Evolutionary conservation across 2,329 filamentous ascomycete species (phyloP), one percentile per base, ranked within the genome.

Genomic region (Colletotrichum neosansevieriae): DNA sequence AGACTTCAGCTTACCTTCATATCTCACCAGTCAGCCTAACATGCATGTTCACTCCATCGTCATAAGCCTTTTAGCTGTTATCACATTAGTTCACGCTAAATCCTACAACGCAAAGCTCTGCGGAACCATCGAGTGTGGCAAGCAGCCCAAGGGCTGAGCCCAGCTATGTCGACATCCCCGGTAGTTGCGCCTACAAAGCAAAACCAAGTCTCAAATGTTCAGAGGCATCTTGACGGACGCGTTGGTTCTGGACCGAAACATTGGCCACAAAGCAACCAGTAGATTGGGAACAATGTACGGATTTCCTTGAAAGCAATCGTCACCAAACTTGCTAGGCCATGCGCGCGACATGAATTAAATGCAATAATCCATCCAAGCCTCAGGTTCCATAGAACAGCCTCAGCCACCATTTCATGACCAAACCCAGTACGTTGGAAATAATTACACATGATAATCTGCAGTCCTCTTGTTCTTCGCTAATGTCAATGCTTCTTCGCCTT

Each of bases 401-500:
- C 2, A 2, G 29, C 9, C 6, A 29, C 7, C 29, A 4, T 38
- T 38, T 38, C 36, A n/a, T 45, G 6, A 19, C 19, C 7, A 45
- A 45, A 45, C 6, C 29, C 1, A 29, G 29, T 19, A 9, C 15
- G 6, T 45, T 45, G 13, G 42, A 9, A n/a, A 19, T 9, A 45
- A 45, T 17, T 45, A 19, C 17, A 13, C 7, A 45, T 9, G 29
- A 29, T 29, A 2, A 7, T 7, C 29, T 9, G 6, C 1, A 29
- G 7, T 9, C 29, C 6, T 2, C 7, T 2, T 7, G 6, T 29
- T 29, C 2, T 29, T 29, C 29, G 6, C 29, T 7, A 6, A 19
- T 4, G 24, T 51, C 12, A 60, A 60, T 60, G 44, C 34, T 12
- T 60, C 34, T 60, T 60, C 13, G 44, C 49, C 11, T 68, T 68